These are phyloP conservation scores for Skeletonema grethae DNA, from an alignment of 108 stramenopile species.

Conservation along the genomic window DNA sequence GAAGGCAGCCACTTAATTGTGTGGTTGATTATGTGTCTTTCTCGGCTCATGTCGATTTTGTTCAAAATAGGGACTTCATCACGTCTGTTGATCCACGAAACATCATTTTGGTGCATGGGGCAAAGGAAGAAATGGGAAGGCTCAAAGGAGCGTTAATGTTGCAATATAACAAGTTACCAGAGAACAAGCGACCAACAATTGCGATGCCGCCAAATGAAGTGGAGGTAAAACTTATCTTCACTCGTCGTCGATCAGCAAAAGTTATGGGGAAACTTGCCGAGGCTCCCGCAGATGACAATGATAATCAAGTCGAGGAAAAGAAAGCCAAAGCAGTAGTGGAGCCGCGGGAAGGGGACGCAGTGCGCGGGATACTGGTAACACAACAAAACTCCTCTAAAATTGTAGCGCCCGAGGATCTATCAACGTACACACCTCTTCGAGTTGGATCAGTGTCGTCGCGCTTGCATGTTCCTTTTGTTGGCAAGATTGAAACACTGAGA, in stretches of 20 bases:
- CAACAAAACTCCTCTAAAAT: constrained; percentile 87
- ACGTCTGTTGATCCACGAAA: constrained; percentile 84
- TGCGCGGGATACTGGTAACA: constrained; percentile 82
- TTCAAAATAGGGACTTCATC: constrained; percentile 94
- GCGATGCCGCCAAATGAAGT: constrained; percentile 90
- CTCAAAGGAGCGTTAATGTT: constrained; percentile 85
- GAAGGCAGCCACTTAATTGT: constrained; percentile 90
- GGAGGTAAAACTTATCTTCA: constrained; percentile 85
- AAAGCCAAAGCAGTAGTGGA: constrained; percentile 21
- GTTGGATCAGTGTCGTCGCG: constrained; percentile 80
- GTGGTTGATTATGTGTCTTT: constrained; percentile 96
- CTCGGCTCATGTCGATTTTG: constrained; percentile 98
- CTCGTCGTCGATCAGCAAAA: constrained; percentile 85
- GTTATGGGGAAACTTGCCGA: constrained; percentile 87
- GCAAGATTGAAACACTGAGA: constrained; percentile 68
- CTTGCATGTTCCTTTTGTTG: constrained; percentile 89
- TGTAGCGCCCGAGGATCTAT: constrained; percentile 82
- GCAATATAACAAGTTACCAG: constrained; percentile 79
- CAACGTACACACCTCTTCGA: constrained; percentile 89
- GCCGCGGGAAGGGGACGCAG: constrained; percentile 66
- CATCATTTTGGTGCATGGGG: constrained; percentile 98
- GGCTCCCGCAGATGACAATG: constrained; percentile 8
- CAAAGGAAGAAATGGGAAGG: constrained; percentile 94
- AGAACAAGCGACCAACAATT: constrained; percentile 84
- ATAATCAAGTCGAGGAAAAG: constrained; percentile 23